Evolutionary conservation across 2,329 filamentous ascomycete genomes (phyloP).

Genomic region (Pseudogymnoascus sp.): DNA sequence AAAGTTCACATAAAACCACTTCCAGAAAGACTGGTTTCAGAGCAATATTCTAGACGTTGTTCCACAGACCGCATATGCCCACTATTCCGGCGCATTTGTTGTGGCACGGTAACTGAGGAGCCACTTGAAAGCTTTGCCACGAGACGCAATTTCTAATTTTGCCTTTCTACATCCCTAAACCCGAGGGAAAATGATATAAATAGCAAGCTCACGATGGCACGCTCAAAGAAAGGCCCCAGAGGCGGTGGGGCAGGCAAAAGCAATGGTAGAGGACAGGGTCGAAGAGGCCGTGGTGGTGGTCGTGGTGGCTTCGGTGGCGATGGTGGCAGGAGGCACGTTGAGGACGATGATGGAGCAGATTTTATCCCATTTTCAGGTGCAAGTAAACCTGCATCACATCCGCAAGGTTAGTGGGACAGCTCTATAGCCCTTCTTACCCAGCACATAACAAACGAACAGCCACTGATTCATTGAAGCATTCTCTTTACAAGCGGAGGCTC

Average conservation of each 20-base stretch:
- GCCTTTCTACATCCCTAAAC: background rate
- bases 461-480: constrained; percentile 26
- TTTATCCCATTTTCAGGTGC: constrained; percentile 9
- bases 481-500: constrained; percentile 47
- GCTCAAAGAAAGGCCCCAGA: constrained; percentile 8
- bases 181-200: background rate
- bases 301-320: constrained; percentile 11
- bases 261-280: constrained; percentile 11
- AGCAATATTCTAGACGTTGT: background rate
- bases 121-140: background rate
- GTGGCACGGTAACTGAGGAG: background rate
- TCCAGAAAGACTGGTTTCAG: background rate
- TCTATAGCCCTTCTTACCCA: background rate
- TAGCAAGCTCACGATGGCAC: background rate
- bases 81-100: background rate
- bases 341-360: constrained; percentile 13
- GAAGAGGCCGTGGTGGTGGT: constrained; percentile 13
- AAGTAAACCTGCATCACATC: background rate
- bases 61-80: background rate
- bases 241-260: constrained; percentile 10
- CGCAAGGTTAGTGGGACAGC: background rate
- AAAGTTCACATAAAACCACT: background rate
- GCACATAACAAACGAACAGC: background rate
- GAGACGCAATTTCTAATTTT: background rate
- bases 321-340: constrained; percentile 10